Percentiles rank a stretch among this genome's conserved stretches.
phyloP scores from a whole-genome alignment of 1,139 yeast species.

The Insectozyma bohioensis region DNA sequence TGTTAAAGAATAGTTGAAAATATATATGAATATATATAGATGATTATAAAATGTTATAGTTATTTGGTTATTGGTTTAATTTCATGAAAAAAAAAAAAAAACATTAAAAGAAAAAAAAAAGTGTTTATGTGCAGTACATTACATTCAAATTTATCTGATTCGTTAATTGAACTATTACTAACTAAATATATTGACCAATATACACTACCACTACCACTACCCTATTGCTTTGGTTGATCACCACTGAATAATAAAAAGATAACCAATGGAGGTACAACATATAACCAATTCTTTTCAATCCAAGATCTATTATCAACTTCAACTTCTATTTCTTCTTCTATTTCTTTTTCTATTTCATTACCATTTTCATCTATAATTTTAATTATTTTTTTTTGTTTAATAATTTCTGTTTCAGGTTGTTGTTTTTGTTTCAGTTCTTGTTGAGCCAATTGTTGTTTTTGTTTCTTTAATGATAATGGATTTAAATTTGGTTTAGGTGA shows the following conservation, averaged over 20 bases:
- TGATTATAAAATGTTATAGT: neutral
- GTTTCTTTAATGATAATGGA: constrained; percentile 19
- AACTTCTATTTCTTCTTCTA: constrained; percentile 25
- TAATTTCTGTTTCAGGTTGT: constrained; percentile 11
- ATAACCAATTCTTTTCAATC: constrained; percentile 57
- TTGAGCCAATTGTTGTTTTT: constrained; percentile 11
- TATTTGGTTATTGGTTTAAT: constrained; percentile 4
- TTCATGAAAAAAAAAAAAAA: constrained; percentile 2
- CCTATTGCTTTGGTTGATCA: constrained; percentile 16
- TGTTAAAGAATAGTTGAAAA: too few relatives aligned
- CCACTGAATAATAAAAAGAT: constrained; percentile 30
- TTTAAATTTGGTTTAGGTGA: constrained; percentile 31
- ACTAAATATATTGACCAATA: neutral
- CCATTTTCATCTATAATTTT: constrained; percentile 25
- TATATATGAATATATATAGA: constrained; percentile 1
- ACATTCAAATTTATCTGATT: constrained; percentile 15
- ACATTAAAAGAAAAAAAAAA: neutral
- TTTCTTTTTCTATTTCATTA: constrained; percentile 23
- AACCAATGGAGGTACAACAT: constrained; percentile 43
- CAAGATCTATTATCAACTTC: constrained; percentile 44
- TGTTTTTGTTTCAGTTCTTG: constrained; percentile 5
- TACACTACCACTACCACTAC: constrained; percentile 3
- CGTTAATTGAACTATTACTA: constrained; percentile 7
- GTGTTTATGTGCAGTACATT: constrained; percentile 12
- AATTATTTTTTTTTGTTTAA: constrained; percentile 11